These are phyloP conservation scores for Neofusicoccum parvum DNA, from an alignment of 2,329 filamentous ascomycete species.

Conservation along the genomic window DNA sequence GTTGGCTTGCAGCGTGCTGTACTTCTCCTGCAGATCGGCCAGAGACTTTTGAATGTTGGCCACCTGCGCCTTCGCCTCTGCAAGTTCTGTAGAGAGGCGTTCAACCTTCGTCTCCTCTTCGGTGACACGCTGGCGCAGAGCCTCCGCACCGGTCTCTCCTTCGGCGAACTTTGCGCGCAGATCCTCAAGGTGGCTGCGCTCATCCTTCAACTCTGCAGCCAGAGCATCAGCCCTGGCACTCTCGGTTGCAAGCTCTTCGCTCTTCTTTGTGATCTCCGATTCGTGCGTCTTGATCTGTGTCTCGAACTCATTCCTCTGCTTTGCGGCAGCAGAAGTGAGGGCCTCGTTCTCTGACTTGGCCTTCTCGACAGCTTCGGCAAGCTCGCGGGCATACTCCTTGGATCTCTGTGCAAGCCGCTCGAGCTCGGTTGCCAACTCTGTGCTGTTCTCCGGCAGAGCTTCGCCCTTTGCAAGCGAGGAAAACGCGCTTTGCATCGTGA, in stretches of 20 bases:
- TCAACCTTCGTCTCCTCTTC: constrained; percentile 74
- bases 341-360: constrained; percentile 51
- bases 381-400: constrained; percentile 46
- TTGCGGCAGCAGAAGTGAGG: constrained; percentile 41
- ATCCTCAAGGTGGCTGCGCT: constrained; percentile 68
- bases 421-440: constrained; percentile 43
- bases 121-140: constrained; percentile 71
- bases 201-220: constrained; percentile 60
- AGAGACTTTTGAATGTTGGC: constrained; percentile 77
- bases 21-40: constrained; percentile 66
- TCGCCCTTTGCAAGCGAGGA: constrained; percentile 37
- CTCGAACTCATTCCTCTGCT: constrained; percentile 41
- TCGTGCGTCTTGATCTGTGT: constrained; percentile 42
- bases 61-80: constrained; percentile 73
- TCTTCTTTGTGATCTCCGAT: constrained; percentile 36
- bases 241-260: constrained; percentile 51
- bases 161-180: constrained; percentile 74
- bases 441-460: constrained; percentile 39
- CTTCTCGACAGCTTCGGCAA: constrained; percentile 49
- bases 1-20: constrained; percentile 57
- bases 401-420: constrained; percentile 49
- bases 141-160: constrained; percentile 81
- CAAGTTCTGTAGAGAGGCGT: constrained; percentile 69
- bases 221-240: constrained; percentile 51
- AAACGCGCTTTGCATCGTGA: constrained; percentile 39